phyloP scores from a whole-genome alignment of 257 asterid species.

The Ligustrum vulgare region DNA sequence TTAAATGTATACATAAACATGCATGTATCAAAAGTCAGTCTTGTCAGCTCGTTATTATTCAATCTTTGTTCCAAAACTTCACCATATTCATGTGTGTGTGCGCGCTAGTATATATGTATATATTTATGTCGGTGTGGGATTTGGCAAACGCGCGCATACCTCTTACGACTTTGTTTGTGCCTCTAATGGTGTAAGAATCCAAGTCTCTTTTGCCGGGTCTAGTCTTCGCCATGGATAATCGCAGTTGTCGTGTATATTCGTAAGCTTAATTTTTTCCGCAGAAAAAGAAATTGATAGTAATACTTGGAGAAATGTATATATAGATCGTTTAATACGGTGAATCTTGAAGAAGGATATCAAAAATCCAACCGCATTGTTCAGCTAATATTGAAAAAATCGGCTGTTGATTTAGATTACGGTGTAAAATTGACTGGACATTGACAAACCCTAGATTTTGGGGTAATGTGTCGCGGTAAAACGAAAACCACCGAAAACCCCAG shows the following conservation, averaged over 20 bases:
- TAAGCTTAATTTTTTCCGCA: background rate
- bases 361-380: conserved; percentile 18
- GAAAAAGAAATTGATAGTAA: background rate
- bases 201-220: conserved; percentile 47
- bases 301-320: background rate
- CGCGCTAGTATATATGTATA: background rate
- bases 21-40: conserved; percentile 24
- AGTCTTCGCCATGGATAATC: conserved; percentile 48
- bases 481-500: conserved; percentile 35
- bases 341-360: background rate
- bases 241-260: background rate
- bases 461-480: conserved; percentile 17
- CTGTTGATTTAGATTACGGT: background rate
- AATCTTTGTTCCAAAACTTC: conserved; percentile 5
- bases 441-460: conserved; percentile 35
- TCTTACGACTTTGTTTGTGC: conserved; percentile 56
- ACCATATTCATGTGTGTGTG: background rate
- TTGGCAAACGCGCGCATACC: conserved; percentile 32
- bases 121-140: background rate
- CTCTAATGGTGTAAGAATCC: conserved; percentile 49
- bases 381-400: background rate
- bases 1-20: conserved; percentile 6
- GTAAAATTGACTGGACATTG: conserved; percentile 15
- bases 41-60: conserved; percentile 15
- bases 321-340: conserved; percentile 5